phyloP scores from a whole-genome alignment of 2,329 filamentous ascomycete species.

The Pseudogymnoascus sp. region DNA sequence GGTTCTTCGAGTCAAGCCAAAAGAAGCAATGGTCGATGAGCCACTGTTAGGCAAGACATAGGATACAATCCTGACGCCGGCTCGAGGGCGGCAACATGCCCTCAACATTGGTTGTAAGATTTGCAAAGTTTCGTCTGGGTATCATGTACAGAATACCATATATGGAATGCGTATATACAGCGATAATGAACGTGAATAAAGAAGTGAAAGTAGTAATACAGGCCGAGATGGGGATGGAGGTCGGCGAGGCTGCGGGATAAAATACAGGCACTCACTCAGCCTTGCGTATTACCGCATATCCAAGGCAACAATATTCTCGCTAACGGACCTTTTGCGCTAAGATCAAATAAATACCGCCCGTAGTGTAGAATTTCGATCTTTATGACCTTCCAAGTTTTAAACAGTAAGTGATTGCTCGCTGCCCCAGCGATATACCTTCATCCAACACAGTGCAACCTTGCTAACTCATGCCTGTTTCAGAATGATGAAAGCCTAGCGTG shows the following conservation, averaged over 20 bases:
- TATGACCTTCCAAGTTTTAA: constrained; percentile 98
- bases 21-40: neutral
- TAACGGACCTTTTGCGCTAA: neutral
- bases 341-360: constrained; percentile 8
- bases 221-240: neutral
- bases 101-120: constrained; percentile 2
- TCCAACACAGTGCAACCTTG: constrained; percentile 28
- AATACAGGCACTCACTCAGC: neutral
- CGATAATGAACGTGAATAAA: neutral
- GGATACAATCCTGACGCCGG: neutral
- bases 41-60: neutral
- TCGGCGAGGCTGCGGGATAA: neutral
- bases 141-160: neutral
- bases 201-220: neutral
- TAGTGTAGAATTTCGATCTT: constrained; percentile 45
- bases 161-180: neutral
- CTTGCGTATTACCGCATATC: neutral
- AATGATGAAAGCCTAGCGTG: constrained; percentile 99
- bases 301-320: neutral
- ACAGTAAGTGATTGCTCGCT: constrained; percentile 58
- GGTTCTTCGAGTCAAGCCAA: neutral
- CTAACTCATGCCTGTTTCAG: constrained; percentile 39
- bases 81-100: constrained; percentile 1
- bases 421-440: constrained; percentile 5
- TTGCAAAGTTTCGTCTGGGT: neutral